phyloP scores from a whole-genome alignment of 2,329 filamentous ascomycete species.

The Elsinoe perseae region DNA sequence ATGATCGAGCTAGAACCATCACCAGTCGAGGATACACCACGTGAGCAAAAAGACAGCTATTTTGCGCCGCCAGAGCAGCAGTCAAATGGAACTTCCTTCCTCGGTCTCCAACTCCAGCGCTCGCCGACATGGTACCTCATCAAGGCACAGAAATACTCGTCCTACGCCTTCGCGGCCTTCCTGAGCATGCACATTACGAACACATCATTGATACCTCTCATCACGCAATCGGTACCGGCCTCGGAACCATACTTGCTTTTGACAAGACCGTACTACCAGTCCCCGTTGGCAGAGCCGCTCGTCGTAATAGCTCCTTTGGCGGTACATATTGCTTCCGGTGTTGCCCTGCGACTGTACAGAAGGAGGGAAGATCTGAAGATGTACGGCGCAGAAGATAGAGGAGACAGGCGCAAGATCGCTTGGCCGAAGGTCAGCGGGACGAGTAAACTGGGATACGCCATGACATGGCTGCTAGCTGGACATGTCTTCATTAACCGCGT shows the following conservation, averaged over 20 bases:
- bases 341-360: constrained; percentile 68
- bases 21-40: constrained; percentile 56
- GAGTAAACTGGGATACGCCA: constrained; percentile 62
- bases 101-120: constrained; percentile 43
- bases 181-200: constrained; percentile 70
- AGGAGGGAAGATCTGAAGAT: constrained; percentile 61
- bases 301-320: constrained; percentile 68
- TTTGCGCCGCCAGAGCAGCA: constrained; percentile 26
- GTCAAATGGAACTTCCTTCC: constrained; percentile 26
- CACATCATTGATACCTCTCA: constrained; percentile 70
- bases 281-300: constrained; percentile 67
- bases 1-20: constrained; percentile 74
- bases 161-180: constrained; percentile 74
- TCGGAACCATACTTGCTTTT: constrained; percentile 84
- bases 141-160: constrained; percentile 79
- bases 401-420: constrained; percentile 41
- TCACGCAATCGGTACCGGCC: constrained; percentile 62
- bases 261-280: constrained; percentile 87
- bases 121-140: constrained; percentile 68
- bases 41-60: constrained; percentile 45
- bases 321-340: constrained; percentile 67
- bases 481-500: constrained; percentile 71
- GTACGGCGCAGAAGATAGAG: constrained; percentile 62
- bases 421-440: constrained; percentile 70
- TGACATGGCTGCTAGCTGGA: constrained; percentile 57